Base-by-base conservation (phyloP, 768 basidiomycete species). In the Flagelloscypha sp. region DNA sequence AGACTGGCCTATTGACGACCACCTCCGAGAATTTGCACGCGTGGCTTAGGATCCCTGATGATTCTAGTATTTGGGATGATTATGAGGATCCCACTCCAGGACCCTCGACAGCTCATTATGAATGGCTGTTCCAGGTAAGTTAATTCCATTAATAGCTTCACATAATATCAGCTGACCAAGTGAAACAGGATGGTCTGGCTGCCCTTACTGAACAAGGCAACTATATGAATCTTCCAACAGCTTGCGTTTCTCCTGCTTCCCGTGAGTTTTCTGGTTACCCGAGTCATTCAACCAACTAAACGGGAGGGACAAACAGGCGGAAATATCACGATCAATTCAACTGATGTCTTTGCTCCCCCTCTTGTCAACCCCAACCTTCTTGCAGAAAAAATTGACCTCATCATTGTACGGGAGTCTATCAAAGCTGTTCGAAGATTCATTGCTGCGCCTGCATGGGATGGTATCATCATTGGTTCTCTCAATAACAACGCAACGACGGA, bases 361-460 rank as follows among this genome's bases (percentile, higher is more conserved):
- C 35, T 53, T 12, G 68, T 74, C 48, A 59, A 71, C 46, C 65
- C 67, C 0, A 62, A 64, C 40, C 68, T 74, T 53, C 57, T 62
- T 23, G 41, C 35, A 17, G 22, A 37, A 3, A 37, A 35, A 5
- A 24, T 50, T 35, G 57, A 58, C 35, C 29, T 52, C n/a, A 30
- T 35, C 12, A 43, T 45, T 11, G 50, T 63, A 52, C 43, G 44
- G 4, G 41, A 56, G 30, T 52, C 50, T 7, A 42, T 62, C 8
- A 38, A 50, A 27, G 49, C 40, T 11, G 52, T 47, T 4, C 18
- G 37, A 7, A 40, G 44, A 13, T 59, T 62, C 37, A 13, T 56
- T 8, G 33, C 49, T 5, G 54, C 54, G 1, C 27, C 48, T 13
- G 44, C 49, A 1, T 65, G 55, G 56, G 29, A 45, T 4, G 52